These are phyloP conservation scores for Yamadazyma sp. DNA, from an alignment of 805 yeast species.

Conservation along the genomic window DNA sequence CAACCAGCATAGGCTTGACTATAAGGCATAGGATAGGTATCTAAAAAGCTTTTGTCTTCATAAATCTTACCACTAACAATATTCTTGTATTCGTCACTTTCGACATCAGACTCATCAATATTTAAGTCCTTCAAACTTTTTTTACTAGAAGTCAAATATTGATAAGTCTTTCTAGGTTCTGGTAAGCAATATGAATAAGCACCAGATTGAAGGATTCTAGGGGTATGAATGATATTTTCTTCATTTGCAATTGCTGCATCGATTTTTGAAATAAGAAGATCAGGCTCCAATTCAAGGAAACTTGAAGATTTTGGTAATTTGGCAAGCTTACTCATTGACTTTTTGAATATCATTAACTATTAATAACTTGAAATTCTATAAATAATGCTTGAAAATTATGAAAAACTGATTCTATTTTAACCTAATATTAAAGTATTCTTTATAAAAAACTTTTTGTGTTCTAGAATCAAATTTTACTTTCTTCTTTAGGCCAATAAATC, in stretches of 20 bases:
- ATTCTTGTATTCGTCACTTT: constrained; percentile 46
- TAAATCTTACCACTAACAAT: constrained; percentile 60
- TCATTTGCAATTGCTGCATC: constrained; percentile 28
- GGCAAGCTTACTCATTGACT: constrained; percentile 9
- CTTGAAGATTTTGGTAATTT: constrained; percentile 28
- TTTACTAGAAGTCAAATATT: constrained; percentile 55
- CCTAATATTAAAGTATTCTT: too few species aligned
- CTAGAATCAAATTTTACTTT: too few species aligned
- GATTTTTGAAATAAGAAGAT: constrained; percentile 19
- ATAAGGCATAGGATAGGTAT: constrained; percentile 62
- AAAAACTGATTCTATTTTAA: too few species aligned
- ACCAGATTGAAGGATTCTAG: constrained; percentile 48
- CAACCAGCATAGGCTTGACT: constrained; percentile 93
- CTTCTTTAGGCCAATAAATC: too few species aligned
- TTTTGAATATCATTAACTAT: too few species aligned
- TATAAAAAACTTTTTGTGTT: too few species aligned
- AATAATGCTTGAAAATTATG: too few species aligned
- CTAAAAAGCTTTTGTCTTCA: constrained; percentile 25
- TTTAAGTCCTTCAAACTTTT: constrained; percentile 63
- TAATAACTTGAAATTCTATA: too few species aligned
- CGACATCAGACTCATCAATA: constrained; percentile 35
- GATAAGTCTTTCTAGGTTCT: constrained; percentile 49
- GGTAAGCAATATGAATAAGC: constrained; percentile 76
- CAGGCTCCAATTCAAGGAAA: constrained; percentile 29
- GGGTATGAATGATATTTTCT: constrained; percentile 31